Evolutionary conservation across 1,139 yeast species (phyloP), one percentile per base, ranked within the genome.

Genomic region (Hanseniaspora gamundiae): DNA sequence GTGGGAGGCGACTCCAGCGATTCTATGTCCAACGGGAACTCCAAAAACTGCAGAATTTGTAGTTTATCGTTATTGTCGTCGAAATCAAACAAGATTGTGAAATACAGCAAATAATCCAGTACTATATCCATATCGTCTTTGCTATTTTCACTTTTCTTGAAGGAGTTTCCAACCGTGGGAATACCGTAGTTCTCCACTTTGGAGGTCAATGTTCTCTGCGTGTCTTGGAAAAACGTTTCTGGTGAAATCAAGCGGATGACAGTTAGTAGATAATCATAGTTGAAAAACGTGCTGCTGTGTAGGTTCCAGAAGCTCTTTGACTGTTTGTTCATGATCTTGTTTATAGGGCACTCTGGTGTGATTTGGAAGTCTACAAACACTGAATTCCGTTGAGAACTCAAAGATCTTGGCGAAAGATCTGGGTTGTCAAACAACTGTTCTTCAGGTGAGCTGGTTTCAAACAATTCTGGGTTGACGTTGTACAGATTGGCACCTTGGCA

Each of bases 231-330:
- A 40, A 59, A 60, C 22, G 45, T 49, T 19, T 44, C 50, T 1
- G 62, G 62, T 1, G 60, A 51, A 1, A 58, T 48, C 11, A 59
- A 38, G 16, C 51, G 43, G 19, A 58, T 52, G n/a, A 60, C 47
- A 22, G 54, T 55, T 14, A 48, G 46, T 42, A 60, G 40, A 42
- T 57, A 60, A 45, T 60, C 64, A 29, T 58, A 46, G 42, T 60
- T 60, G 42, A 58, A 60, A 43, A 57, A 60, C 3, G 63, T 59
- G 46, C 64, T 59, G 38, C 63, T 59, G 42, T 60, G 64, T 38
- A 60, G 46, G 47, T 57, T 58, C 64, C 63, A 59, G 42, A 60
- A 60, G 6, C 62, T 59, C 40, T 59, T 60, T 19, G 57, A 54
- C 49, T 60, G 64, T 38, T 59, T 60, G 3, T 60, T 50, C 52